phyloP scores from a whole-genome alignment of 371 early-diverging fungal genomes.

The Syncephalis fuscata region DNA sequence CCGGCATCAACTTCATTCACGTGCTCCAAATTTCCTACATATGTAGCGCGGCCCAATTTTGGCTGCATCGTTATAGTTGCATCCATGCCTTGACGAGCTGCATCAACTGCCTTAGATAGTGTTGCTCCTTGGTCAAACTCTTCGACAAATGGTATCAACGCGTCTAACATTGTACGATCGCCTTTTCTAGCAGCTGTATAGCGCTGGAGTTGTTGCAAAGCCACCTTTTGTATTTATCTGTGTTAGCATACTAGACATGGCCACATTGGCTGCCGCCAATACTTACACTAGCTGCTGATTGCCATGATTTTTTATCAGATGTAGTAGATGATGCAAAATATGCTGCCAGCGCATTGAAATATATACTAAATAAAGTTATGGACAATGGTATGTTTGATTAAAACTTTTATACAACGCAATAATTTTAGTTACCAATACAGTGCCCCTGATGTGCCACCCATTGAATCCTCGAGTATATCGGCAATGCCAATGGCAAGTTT shows the following conservation, averaged over 20 bases:
- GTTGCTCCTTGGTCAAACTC: neutral
- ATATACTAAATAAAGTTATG: too few relatives aligned
- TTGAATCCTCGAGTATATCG: conserved; percentile 41
- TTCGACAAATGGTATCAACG: conserved; percentile 45
- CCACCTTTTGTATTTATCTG: too few relatives aligned
- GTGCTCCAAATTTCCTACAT: conserved; percentile 29
- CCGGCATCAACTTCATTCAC: conserved; percentile 5
- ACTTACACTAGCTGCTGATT: too few relatives aligned
- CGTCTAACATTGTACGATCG: conserved; percentile 67
- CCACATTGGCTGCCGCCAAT: too few relatives aligned
- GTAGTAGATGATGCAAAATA: too few relatives aligned
- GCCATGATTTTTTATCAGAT: too few relatives aligned
- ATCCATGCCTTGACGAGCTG: conserved; percentile 34
- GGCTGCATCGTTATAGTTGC: conserved; percentile 36
- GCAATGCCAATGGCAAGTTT: conserved; percentile 29
- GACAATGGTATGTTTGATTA: too few relatives aligned
- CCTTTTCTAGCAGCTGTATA: conserved; percentile 60
- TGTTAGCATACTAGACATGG: too few relatives aligned
- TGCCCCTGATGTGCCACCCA: conserved; percentile 66
- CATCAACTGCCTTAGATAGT: conserved; percentile 20
- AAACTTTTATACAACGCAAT: too few relatives aligned
- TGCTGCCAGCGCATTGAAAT: too few relatives aligned
- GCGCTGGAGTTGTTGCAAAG: conserved; percentile 33
- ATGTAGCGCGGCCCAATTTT: conserved; percentile 53
- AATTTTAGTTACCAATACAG: too few relatives aligned